Base-by-base conservation (phyloP, 164 flowering plant species). In the Aristolochia californica region DNA sequence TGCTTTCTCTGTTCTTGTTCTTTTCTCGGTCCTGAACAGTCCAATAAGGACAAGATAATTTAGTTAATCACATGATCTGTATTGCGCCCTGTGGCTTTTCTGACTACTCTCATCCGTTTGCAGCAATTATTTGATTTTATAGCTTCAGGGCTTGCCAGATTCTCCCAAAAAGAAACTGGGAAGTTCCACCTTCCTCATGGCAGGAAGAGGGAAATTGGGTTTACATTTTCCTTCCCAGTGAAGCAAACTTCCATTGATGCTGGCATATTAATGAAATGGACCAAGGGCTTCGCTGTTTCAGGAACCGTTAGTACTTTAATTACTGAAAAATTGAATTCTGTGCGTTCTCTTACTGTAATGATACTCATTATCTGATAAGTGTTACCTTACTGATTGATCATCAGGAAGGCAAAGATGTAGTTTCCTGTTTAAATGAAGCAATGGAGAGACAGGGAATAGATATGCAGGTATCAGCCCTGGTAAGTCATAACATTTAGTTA, bases 201-300 rank as follows among this genome's bases (percentile, higher is more conserved):
- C 49, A 81, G 82, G 67, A 78, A 73, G 56, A 78, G 95, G 58
- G 95, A 91, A 70, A 72, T 82, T 24, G 98, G 98, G 16, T 91
- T 91, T 65, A 86, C 96, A 23, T 91, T 91, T 69, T 91, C 98
- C 43, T 91, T 88, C 63, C 96, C 98, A 0, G 84, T 91, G 50
- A 87, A 74, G 64, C 95, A 91, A 56, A 84, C 78, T 9, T 84
- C 98, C 1, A 80, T 88, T 48, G 79, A 77, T 58, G 84, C 98
- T 11, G 95, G 98, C 58, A 83, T 78, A 44, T 76, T 88, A 14
- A 86, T 91, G 54, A 83, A 84, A 66, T 91, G 95, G 98, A 88
- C 96, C 1, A 91, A 91, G 66, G 95, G 95, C 4, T 91, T 88
- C 68, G 72, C 91, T 7, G 84, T 91, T 55, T 79, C 90, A 52